These are phyloP conservation scores for Guyanaporus albipodus DNA, from an alignment of 768 basidiomycete species.

Conservation along the genomic window DNA sequence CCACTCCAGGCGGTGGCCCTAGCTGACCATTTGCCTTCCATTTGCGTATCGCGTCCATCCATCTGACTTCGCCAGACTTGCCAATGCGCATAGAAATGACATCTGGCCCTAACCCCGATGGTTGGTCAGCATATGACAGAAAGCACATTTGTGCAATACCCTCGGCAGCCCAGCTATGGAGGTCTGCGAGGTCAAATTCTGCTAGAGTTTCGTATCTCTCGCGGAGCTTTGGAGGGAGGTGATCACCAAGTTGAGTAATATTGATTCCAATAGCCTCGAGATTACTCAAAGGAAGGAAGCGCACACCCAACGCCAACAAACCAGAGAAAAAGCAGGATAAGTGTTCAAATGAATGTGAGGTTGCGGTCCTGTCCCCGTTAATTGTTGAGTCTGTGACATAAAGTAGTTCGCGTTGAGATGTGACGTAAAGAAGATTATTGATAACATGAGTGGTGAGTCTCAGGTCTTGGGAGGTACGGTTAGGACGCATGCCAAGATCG, in stretches of 20 bases:
- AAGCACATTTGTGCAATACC: slow-evolving; percentile 72
- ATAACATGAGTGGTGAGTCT: slow-evolving; percentile 59
- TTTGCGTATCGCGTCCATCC: slow-evolving; percentile 35
- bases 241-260: slow-evolving; percentile 33
- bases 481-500: background rate
- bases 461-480: slow-evolving; percentile 42
- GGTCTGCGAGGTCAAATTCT: slow-evolving; percentile 50
- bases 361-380: slow-evolving; percentile 27
- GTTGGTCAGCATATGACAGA: slow-evolving; percentile 66
- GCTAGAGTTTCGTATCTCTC: slow-evolving; percentile 38
- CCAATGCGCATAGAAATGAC: slow-evolving; percentile 34
- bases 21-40: slow-evolving; percentile 47
- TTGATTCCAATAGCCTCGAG: slow-evolving; percentile 47
- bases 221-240: slow-evolving; percentile 19
- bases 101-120: slow-evolving; percentile 69
- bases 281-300: slow-evolving; percentile 55
- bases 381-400: slow-evolving; percentile 58
- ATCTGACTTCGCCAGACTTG: slow-evolving; percentile 20
- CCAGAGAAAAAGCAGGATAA: slow-evolving; percentile 78
- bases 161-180: slow-evolving; percentile 73
- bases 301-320: slow-evolving; percentile 65
- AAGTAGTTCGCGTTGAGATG: slow-evolving; percentile 58
- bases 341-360: slow-evolving; percentile 61
- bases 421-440: slow-evolving; percentile 61
- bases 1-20: slow-evolving; percentile 52